Base-by-base conservation (phyloP, 805 yeast species). In the Wickerhamomyces kurtzmanii region DNA sequence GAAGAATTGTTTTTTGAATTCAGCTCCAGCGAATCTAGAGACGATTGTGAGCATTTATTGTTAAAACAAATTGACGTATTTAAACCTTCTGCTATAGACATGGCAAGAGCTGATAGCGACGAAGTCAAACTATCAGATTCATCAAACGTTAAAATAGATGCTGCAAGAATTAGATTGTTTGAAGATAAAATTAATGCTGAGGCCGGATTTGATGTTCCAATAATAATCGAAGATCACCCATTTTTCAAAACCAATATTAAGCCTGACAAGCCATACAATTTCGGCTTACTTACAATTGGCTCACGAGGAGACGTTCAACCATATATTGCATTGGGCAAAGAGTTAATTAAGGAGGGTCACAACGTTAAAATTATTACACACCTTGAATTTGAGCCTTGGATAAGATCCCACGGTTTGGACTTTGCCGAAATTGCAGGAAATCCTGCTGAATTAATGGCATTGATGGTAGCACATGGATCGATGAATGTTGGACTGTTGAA, bases 271-370 rank as follows among this genome's bases (percentile, higher is more conserved):
- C 53, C 72, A 3, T 68, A 66, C 40, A 67, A 65, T 17, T 68
- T 87, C 43, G 76, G 81, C 0, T 56, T 85, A 26, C 53, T 89
- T 32, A 89, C 96, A 0, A 89, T 89, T 42, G 97, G 97, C 0
- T 85, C 96, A 0, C 65, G 97, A 33, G 97, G 97, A 19, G 97
- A 89, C 53, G 96, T 89, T 6, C 97, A 89, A 53, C 97, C 97
- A 0, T 89, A 86, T 49, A 80, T 89, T 39, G 89, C 96, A 0
- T 55, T 89, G n/a, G 91, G 84, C 0, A 73, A 75, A 39, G 94
- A 87, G 0, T 59, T 89, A 23, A 52, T 72, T 26, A 61, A 58
- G 15, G 96, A 89, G 40, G 96, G 96, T 0, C 96, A 89, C 47
- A 52, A 54, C 12, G 94, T 84, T 2, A 74, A 75, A 16, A 87